Evolutionary conservation across 169 alveolate species (phyloP), one percentile per base, ranked within the genome.

Genomic region (Cryptosporidium tyzzeri): DNA sequence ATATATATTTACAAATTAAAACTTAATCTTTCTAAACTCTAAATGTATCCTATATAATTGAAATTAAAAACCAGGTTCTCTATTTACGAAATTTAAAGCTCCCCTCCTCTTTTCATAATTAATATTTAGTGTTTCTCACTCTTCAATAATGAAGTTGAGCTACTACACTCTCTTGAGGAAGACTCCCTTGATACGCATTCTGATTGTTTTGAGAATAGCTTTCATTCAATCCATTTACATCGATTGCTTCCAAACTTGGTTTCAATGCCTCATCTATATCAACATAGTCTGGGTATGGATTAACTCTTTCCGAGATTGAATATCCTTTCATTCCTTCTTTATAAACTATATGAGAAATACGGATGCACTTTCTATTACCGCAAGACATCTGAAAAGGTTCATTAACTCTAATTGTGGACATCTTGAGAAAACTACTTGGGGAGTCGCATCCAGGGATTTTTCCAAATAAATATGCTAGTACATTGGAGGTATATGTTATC

Each of bases 321-420:
- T 29, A 41, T 10, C 89, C 89, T 29, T 61, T 80, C 41, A 48
- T 48, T 37, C 89, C 89, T 39, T 80, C 75, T 26, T 80, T 80
- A 44, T 44, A 59, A 14, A 67, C 89, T 29, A 80, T 80, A 80
- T 80, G 89, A 21, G 89, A 80, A 37, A 80, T 55, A 14, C 89
- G 55, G 44, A 80, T 65, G 23, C 89, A 80, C 26, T 65, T 80
- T 65, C 89, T 80, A 18, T 80, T 80, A 14, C 89, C 89, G 44
- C 89, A 80, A 21, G 75, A 44, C 89, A 80, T 80, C 41, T 80
- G 65, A 45, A 80, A 80, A 44, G 89, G 89, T 16, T 80, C 89
- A 48, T 80, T 80, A 44, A 65, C 21, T 29, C 41, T 80, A 10
- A 80, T 41, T 16, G 67, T 41, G 10, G 89, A 62, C 68, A 62